Evolutionary conservation across 2,329 filamentous ascomycete species (phyloP), one percentile per base, ranked within the genome.

Genomic region (Phialocephala sp.): DNA sequence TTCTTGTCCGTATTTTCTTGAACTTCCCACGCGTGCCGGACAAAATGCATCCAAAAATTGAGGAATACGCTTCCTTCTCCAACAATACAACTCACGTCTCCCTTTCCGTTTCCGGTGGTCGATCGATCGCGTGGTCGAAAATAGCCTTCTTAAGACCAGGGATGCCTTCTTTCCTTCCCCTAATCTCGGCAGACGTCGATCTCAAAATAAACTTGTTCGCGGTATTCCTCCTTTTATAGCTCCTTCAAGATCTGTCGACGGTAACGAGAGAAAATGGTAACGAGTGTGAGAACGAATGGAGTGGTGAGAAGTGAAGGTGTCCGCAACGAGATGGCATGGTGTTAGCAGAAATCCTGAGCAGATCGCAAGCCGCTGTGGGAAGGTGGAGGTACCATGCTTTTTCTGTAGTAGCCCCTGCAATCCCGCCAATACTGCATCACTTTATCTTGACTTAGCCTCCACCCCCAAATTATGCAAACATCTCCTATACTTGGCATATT

Each of bases 91-190:
- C 39, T 57, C 55, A 54, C 41, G 61, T 63, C 55, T 50, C 41
- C 41, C 20, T 55, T 63, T 59, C 58, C 27, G 55, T 59, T 63
- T 59, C 61, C 54, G 41, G 43, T 56, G 22, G 50, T 45, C 22
- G 45, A 61, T 37, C 27, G 24, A 60, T 35, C 32, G 32, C 37
- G n/a, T 22, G 24, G 8, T 35, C 27, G 39, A 11, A 20, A 58
- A 43, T 50, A 52, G 55, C 37, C 32, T 24, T 63, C 20, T 32
- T 59, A 63, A 52, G 54, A 43, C 43, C 61, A 63, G 55, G 61
- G 61, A 63, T 63, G 41, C 22, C 55, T 36, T 50, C 32, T 18
- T 50, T 50, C n/a, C 27, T 15, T 22, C 37, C 47, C 55, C 20
- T 27, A 59, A 63, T 63, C 41, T 63, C 61, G 20, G 55, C 11